A percentile compares a stretch with the other conserved stretches of the same genome.
phyloP scores from a whole-genome alignment of 805 yeast species.

The Candida andamanensis region DNA sequence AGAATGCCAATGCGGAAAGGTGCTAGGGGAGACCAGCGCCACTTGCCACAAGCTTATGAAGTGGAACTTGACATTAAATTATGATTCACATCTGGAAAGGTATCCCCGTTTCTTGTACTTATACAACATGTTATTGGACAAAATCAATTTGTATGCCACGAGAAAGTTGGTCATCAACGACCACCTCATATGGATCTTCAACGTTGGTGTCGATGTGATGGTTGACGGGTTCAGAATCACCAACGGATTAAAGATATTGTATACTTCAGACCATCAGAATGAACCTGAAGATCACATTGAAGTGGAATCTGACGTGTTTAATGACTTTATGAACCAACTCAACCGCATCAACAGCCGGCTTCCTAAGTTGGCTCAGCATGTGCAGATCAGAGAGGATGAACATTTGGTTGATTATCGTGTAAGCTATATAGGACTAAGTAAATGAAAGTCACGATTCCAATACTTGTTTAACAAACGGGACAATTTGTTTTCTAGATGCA shows the following conservation, averaged over 20 bases:
- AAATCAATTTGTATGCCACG: constrained; percentile 33
- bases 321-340: constrained; percentile 13
- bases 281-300: constrained; percentile 13
- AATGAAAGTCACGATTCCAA: constrained; percentile 2
- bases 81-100: constrained; percentile 13
- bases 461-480: constrained; percentile 47
- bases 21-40: constrained; percentile 33
- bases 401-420: constrained; percentile 14
- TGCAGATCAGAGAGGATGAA: constrained; percentile 13
- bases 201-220: constrained; percentile 28
- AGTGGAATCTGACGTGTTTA: constrained; percentile 10
- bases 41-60: constrained; percentile 36
- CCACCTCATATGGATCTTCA: constrained; percentile 31
- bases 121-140: constrained; percentile 35
- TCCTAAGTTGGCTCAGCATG: constrained; percentile 14
- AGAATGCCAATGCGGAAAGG: constrained; percentile 35
- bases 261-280: constrained; percentile 13
- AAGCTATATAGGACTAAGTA: constrained; percentile 17
- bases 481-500: constrained; percentile 85
- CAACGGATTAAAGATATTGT: constrained; percentile 28
- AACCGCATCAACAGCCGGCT: constrained; percentile 13
- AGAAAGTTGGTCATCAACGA: constrained; percentile 24
- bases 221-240: constrained; percentile 11
- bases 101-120: constrained; percentile 34
- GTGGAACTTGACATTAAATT: constrained; percentile 46